These are phyloP conservation scores for Daldinia sp. DNA, from an alignment of 2,329 filamentous ascomycete species.

Conservation along the genomic window DNA sequence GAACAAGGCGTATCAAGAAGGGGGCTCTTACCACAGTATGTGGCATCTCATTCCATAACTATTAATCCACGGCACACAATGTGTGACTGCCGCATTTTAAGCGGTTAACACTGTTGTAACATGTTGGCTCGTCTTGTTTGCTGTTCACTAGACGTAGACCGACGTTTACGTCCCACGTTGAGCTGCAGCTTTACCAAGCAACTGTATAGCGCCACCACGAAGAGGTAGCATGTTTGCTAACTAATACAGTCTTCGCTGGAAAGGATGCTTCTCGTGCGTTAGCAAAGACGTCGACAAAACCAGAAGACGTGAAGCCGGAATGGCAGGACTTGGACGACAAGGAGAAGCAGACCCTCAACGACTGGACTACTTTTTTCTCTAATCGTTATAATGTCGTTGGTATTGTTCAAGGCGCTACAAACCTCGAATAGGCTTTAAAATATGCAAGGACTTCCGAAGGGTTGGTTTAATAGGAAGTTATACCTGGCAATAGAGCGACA, in stretches of 20 bases:
- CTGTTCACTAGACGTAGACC: background rate
- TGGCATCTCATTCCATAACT: slow-evolving; percentile 25
- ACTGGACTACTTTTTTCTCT: slow-evolving; percentile 96
- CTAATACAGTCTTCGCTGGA: slow-evolving; percentile 81
- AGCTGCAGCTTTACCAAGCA: slow-evolving; percentile 14
- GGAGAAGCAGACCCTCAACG: slow-evolving; percentile 83
- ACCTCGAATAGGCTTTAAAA: slow-evolving; percentile 53
- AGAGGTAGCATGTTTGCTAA: slow-evolving; percentile 32
- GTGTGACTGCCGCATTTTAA: background rate
- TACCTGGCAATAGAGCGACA: background rate
- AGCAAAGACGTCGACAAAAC: slow-evolving; percentile 84
- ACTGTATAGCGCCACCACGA: slow-evolving; percentile 1
- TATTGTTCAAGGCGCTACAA: slow-evolving; percentile 67
- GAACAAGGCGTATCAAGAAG: slow-evolving; percentile 85
- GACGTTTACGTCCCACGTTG: slow-evolving; percentile 16
- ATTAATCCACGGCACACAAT: background rate
- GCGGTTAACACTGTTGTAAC: background rate
- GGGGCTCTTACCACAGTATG: slow-evolving; percentile 85
- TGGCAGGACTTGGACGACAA: slow-evolving; percentile 86
- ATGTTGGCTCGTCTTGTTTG: slow-evolving; percentile 17
- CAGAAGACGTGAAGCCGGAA: slow-evolving; percentile 81
- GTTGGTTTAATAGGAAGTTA: background rate
- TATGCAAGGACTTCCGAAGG: background rate
- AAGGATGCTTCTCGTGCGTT: slow-evolving; percentile 96
- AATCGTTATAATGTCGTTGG: slow-evolving; percentile 96